Evolutionary conservation across 192 early-diverging fungal genomes (phyloP), one percentile per base, ranked within the genome.

Genomic region (Martensiomyces pterosporus): DNA sequence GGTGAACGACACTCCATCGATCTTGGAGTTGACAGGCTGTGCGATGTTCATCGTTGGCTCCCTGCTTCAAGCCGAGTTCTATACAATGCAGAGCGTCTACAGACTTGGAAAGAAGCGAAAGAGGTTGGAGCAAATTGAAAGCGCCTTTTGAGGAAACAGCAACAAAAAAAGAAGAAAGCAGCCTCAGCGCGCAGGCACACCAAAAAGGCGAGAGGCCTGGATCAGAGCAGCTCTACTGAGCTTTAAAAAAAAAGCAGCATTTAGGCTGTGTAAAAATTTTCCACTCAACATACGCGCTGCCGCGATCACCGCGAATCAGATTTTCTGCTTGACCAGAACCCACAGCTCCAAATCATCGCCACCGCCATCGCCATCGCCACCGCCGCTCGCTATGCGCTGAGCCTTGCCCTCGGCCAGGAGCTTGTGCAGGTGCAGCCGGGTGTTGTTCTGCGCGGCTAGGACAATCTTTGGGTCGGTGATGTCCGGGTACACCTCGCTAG

Each of bases 1-100:
- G 4, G 92, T 85, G 57, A 99, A 99, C 42, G 87, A 80, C 4
- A 97, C 90, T 29, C 88, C 88, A 50, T 76, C 78, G 57, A 98
- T 76, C 67, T 93, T 83, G 26, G 81, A 67, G 49, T 82, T 81
- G 39, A 91, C 79, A 23, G 94, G 91, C 57, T 82, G 77, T 33
- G 89, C 73, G 52, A 93, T 93, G 71, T 97, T 88, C 87, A 90
- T 90, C 14, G 25, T 55, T 19, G n/a, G 3, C 8, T 39, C 3
- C 12, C 25, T 26, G n/a, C n/a, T n/a, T n/a, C n/a, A n/a, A n/a
- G n/a, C n/a, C n/a, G n/a, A n/a, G n/a, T n/a, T n/a, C n/a, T n/a
- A n/a, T n/a, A n/a, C n/a, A n/a, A n/a, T n/a, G n/a, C n/a, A n/a
- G n/a, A n/a, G n/a, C n/a, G n/a, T n/a, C n/a, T n/a, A n/a, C n/a